A percentile compares a stretch with the other conserved stretches of the same genome.
Evolutionary conservation across 2,329 filamentous ascomycete genomes (phyloP).

Genomic region (Aspergillus hortae): DNA sequence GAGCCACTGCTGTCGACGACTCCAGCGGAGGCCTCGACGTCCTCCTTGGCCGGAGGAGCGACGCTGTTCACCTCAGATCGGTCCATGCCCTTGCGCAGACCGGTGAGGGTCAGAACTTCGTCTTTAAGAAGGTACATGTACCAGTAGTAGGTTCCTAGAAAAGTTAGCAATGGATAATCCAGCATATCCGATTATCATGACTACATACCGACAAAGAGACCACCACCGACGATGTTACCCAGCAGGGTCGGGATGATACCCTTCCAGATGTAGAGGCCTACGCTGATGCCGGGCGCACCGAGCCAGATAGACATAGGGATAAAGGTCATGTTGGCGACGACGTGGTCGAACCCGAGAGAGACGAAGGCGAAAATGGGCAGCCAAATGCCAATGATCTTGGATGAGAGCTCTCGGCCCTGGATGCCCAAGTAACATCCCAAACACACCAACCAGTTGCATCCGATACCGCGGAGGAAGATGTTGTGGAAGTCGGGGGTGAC

Average conservation of each 20-base stretch:
- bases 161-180: neutral
- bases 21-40: conserved; percentile 10
- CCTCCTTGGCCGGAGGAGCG: neutral
- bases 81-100: conserved; percentile 6
- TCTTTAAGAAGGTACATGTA: conserved; percentile 41
- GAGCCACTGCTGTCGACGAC: neutral
- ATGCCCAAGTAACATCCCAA: conserved; percentile 46
- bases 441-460: conserved; percentile 58
- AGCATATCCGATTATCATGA: neutral
- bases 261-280: conserved; percentile 57
- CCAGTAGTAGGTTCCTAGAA: conserved; percentile 43
- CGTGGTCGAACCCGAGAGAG: conserved; percentile 53
- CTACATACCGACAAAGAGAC: conserved; percentile 47
- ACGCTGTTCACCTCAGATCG: conserved; percentile 4
- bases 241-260: conserved; percentile 52
- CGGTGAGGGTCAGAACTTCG: conserved; percentile 14
- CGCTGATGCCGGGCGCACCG: conserved; percentile 41
- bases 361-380: conserved; percentile 56
- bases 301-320: conserved; percentile 52
- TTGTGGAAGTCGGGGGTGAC: conserved; percentile 48
- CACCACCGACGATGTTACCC: conserved; percentile 55
- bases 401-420: conserved; percentile 49
- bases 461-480: conserved; percentile 54
- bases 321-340: conserved; percentile 57
- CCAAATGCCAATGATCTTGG: conserved; percentile 56